Base-by-base conservation (phyloP, 2,329 filamentous ascomycete genomes). In the Pestalotiopsis fici region DNA sequence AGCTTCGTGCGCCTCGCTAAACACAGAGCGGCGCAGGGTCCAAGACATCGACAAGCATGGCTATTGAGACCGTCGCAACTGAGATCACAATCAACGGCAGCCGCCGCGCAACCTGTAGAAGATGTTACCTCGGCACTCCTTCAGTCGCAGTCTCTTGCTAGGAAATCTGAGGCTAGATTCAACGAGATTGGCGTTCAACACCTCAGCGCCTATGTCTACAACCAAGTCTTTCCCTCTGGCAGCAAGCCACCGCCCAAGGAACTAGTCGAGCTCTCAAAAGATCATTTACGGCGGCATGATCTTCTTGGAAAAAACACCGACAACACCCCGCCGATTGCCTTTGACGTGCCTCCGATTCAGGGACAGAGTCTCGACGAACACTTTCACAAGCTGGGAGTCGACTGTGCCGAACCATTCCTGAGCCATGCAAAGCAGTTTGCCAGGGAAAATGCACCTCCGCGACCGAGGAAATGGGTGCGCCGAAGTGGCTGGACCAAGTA, bases 131-230 rank as follows among this genome's bases (percentile, higher is more conserved):
- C 65, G 11, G 54, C 71, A 64, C 69, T 56, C 65, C 35, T 68
- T 21, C 66, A 56, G 59, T 65, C 69, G 18, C 69, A 68, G 25
- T 82, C 60, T 23, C 55, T 65, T 25, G 54, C 69, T 85, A 83
- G 87, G 35, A 75, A 81, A 0, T 86, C 87, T 6, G 81, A 86
- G 66, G 85, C 93, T 61, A 90, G 96, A 71, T 93, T 92, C 83
- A 99, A 97, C 81, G 93, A 97, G 72, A 95, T 99, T 74, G 94
- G 93, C 65, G 93, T 99, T 50, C 96, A 99, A 81, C 95, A 98
- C 75, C 84, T 99, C 72, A 98, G 94, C 83, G 85, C 87, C 68
- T 87, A 95, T 82, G 86, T 99, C 57, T 93, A 95, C 78, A 77
- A 87, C 1, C 96, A 98, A 79, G 82, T 99, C 55, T 99, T 99